Evolutionary conservation across 805 yeast genomes (phyloP), one percentile per base, ranked within the genome.

Genomic region (Zygosaccharomyces lentus): DNA sequence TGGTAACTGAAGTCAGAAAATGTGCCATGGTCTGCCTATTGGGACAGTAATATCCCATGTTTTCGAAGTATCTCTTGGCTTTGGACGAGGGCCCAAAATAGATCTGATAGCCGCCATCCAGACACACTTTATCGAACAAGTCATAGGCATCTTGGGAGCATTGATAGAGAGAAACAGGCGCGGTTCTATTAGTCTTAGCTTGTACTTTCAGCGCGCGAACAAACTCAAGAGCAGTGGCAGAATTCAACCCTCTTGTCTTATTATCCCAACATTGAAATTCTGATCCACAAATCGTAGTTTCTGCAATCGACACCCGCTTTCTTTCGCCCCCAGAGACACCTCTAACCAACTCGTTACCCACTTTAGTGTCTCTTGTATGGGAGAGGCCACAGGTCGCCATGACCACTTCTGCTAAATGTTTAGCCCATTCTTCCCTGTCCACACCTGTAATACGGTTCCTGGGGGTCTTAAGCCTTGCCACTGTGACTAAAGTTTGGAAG

Each of bases 301-400:
- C 95, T 9, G 89, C 87, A 57, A 86, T 81, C 8, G 91, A 82
- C 3, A 86, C 91, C 69, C 95, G 78, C 66, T 85, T 84, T 54
- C 95, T 72, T 67, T 86, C 93, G 72, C 95, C 93, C 58, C 95
- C 91, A 43, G 91, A 81, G 32, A 83, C 86, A 69, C 88, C 86
- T 61, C 87, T 74, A 26, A 82, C 73, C 34, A 75, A 69, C 49
- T 79, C 84, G 57, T 73, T 74, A 47, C 85, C 85, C 27, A 80
- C 84, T 52, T 75, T 76, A 17, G 84, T 78, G 59, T 77, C 67
- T 49, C 71, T 70, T 6, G 86, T 77, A 61, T 80, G 86, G 7
- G 74, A 66, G 31, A 82, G 67, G 48, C 86, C 87, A 56, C 77
- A 81, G 30, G 72, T 74, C 19, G 77, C 79, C 78, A 75, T 72